phyloP scores from a whole-genome alignment of 768 basidiomycete species.

The Lentinus tigrinus region DNA sequence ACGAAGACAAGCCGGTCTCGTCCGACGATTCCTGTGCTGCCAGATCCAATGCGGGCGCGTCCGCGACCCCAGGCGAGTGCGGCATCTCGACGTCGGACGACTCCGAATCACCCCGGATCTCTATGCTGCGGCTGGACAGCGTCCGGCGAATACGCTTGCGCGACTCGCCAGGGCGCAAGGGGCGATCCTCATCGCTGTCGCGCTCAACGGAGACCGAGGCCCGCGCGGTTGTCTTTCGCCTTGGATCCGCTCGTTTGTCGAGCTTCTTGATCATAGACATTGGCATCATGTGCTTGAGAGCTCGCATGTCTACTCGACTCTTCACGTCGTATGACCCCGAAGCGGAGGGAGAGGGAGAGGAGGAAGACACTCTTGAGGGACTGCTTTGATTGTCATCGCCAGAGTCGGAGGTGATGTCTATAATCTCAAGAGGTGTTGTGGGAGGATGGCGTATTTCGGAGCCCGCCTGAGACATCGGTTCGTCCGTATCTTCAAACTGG shows the following conservation, averaged over 20 bases:
- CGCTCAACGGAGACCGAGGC: neutral
- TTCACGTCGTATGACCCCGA: slow-evolving; percentile 9
- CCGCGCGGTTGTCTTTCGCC: neutral
- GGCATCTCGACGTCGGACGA: slow-evolving; percentile 42
- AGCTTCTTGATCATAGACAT: slow-evolving; percentile 45
- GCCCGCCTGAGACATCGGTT: neutral
- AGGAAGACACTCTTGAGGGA: neutral
- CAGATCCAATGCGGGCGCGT: neutral
- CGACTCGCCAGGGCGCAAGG: slow-evolving; percentile 53
- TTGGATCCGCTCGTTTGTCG: slow-evolving; percentile 19
- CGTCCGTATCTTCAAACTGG: neutral
- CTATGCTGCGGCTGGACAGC: slow-evolving; percentile 22
- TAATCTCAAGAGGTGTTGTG: neutral
- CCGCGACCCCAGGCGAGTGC: neutral
- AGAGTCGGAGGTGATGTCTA: neutral
- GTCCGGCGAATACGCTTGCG: slow-evolving; percentile 38
- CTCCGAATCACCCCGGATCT: slow-evolving; percentile 64
- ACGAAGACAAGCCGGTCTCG: neutral
- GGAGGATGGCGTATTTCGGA: slow-evolving; percentile 1
- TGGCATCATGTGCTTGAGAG: slow-evolving; percentile 52
- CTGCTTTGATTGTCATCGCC: neutral
- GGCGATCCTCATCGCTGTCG: slow-evolving; percentile 31
- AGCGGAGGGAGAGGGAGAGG: slow-evolving; percentile 1
- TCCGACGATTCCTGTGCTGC: neutral
- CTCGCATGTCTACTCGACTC: slow-evolving; percentile 38